A percentile compares a stretch with the other conserved stretches of the same genome.
These are phyloP conservation scores for Moelleriella libera DNA, from an alignment of 2,329 filamentous ascomycete genomes.

Conservation along the genomic window DNA sequence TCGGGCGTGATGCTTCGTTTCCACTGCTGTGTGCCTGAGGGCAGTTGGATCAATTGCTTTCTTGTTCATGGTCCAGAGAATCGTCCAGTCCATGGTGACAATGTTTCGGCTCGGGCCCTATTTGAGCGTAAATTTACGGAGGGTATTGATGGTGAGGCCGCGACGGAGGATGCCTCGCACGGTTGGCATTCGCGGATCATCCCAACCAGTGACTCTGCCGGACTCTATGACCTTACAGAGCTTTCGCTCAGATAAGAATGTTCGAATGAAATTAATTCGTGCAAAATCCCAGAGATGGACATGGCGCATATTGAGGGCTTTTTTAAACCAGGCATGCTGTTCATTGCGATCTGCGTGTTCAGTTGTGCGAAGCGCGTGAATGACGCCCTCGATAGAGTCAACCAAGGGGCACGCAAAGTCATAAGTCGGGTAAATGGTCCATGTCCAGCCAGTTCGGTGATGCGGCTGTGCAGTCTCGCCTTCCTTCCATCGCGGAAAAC, in stretches of 20 bases:
- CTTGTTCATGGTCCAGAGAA: conserved; percentile 53
- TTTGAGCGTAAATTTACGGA: conserved; percentile 64
- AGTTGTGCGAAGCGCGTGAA: conserved; percentile 68
- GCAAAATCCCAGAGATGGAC: conserved; percentile 80
- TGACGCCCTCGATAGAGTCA: conserved; percentile 67
- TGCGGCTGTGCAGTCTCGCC: conserved; percentile 51
- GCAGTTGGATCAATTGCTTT: conserved; percentile 61
- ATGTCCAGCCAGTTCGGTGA: conserved; percentile 63
- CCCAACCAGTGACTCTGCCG: conserved; percentile 67
- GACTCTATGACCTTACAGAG: conserved; percentile 68
- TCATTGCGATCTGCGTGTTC: conserved; percentile 80
- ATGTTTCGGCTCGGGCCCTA: conserved; percentile 67
- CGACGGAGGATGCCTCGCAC: conserved; percentile 58
- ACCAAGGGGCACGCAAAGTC: conserved; percentile 75
- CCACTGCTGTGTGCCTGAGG: conserved; percentile 55
- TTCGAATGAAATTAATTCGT: conserved; percentile 70
- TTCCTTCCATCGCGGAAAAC: conserved; percentile 27
- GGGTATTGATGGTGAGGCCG: conserved; percentile 60
- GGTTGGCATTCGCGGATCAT: conserved; percentile 67
- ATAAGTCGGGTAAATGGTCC: conserved; percentile 81
- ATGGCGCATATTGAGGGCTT: conserved; percentile 56
- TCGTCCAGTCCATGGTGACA: conserved; percentile 61
- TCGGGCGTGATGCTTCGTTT: conserved; percentile 45
- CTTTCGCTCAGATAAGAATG: conserved; percentile 74
- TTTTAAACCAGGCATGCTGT: conserved; percentile 75